phyloP scores from a whole-genome alignment of 2,329 filamentous ascomycete genomes.

The Tolypocladium ophioglossoides region DNA sequence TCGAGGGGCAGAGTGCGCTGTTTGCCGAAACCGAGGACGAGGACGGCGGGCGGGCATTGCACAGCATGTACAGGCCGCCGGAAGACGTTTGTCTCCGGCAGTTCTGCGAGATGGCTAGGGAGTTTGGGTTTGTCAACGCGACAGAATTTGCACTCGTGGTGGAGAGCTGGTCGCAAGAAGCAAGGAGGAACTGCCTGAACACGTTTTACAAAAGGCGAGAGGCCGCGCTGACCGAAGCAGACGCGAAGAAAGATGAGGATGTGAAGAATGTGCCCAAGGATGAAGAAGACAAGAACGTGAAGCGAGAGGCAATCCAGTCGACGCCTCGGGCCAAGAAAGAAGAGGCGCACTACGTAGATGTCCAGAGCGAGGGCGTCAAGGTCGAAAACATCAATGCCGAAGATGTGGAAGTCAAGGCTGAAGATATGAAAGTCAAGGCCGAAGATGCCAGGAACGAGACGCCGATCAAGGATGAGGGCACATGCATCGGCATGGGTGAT shows the following conservation, averaged over 20 bases:
- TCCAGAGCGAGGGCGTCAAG: slow-evolving; percentile 2
- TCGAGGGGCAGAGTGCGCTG: slow-evolving; percentile 42
- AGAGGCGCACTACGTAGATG: not conserved
- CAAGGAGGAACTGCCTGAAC: slow-evolving; percentile 68
- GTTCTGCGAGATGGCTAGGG: slow-evolving; percentile 81
- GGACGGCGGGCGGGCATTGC: slow-evolving; percentile 18
- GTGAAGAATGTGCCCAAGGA: slow-evolving; percentile 2
- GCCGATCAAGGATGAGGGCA: slow-evolving; percentile 3
- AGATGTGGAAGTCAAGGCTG: not conserved
- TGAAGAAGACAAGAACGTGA: slow-evolving; percentile 2
- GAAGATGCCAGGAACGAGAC: not conserved
- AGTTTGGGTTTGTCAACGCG: slow-evolving; percentile 64
- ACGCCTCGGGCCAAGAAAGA: slow-evolving; percentile 2
- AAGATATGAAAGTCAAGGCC: slow-evolving; percentile 3
- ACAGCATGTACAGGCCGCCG: slow-evolving; percentile 57
- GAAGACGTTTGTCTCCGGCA: slow-evolving; percentile 65
- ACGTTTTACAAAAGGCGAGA: slow-evolving; percentile 65
- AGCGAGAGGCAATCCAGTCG: not conserved
- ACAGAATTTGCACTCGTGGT: slow-evolving; percentile 84
- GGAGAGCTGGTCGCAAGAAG: slow-evolving; percentile 79
- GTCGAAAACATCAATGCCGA: not conserved
- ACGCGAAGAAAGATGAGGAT: not conserved
- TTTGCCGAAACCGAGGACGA: slow-evolving; percentile 42
- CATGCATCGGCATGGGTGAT: not conserved
- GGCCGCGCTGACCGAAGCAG: slow-evolving; percentile 22